Base-by-base conservation (phyloP, 495 filamentous ascomycete species). In the Podospora sp. region DNA sequence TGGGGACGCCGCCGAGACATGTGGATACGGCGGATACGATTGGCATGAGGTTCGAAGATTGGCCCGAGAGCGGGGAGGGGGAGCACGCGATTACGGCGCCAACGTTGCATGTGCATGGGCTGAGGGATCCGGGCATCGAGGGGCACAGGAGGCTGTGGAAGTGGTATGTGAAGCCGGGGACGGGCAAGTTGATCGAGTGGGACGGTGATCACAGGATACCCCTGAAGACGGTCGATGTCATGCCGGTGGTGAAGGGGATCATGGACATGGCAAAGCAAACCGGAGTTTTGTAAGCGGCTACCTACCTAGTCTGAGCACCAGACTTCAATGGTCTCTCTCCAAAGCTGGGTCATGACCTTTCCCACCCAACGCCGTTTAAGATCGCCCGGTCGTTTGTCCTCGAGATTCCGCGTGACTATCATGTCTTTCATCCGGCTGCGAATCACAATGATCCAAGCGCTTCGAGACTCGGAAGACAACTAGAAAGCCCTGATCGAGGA, bases 91-190 rank as follows among this genome's bases (percentile, higher is more conserved):
- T 56, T 18, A 22, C 25, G 9, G 69, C 86, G n/a, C 86, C 87
- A 33, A 89, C 87, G 16, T 65, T 90, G 26, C 88, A 91, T 75
- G 84, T 91, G 6, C 88, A 90, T 75, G 88, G 88, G 0, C 65
- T 84, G 73, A 74, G 70, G 40, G 88, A 91, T 70, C 72, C 76
- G 53, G 86, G 86, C 0, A 65, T 89, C 29, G 69, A 81, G 52
- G 65, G 84, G 33, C 87, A 90, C 66, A 71, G 80, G 65, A 75
- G 79, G 67, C 71, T 90, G 70, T 63, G 81, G 11, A 69, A 79
- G 8, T 70, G 81, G 61, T 89, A 85, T 72, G 86, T 82, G 71
- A 79, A 84, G 26, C 56, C 71, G 36, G 73, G 72, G 1, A 82
- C 69, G 33, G 68, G 78, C 22, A 77, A 68, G 67, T 27, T 90